A percentile compares a stretch with the other conserved stretches of the same genome.
These are phyloP conservation scores for Syncephalastrum racemosum DNA, from an alignment of 371 early-diverging fungal species.

Conservation along the genomic window DNA sequence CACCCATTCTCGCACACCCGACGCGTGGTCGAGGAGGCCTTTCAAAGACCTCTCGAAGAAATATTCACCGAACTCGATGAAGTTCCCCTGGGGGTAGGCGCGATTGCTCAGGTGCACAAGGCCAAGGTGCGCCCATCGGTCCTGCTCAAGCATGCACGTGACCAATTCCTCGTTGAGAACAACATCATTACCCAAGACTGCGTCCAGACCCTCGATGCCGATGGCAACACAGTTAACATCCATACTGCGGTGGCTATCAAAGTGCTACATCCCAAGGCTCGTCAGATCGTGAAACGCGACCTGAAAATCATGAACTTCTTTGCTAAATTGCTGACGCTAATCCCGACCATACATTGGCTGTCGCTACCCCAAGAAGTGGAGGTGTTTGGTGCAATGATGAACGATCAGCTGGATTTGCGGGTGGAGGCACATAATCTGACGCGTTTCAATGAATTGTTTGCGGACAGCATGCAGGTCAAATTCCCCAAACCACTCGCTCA, in stretches of 20 bases:
- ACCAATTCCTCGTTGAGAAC: constrained; percentile 20
- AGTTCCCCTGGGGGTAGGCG: constrained; percentile 89
- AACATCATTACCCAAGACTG: constrained; percentile 34
- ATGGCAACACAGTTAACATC: constrained; percentile 28
- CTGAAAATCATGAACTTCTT: constrained; percentile 75
- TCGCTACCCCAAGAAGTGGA: constrained; percentile 85
- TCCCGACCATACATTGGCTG: constrained; percentile 83
- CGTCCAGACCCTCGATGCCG: constrained; percentile 25
- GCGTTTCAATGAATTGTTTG: constrained; percentile 72
- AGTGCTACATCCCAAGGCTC: constrained; percentile 88
- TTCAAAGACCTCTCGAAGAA: constrained; percentile 64
- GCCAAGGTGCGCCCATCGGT: constrained; percentile 60
- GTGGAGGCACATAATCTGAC: constrained; percentile 79
- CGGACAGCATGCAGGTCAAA: constrained; percentile 44
- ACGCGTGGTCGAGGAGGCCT: constrained; percentile 59
- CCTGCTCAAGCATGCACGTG: constrained; percentile 25
- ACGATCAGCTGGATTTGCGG: constrained; percentile 84
- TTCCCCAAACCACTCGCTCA: constrained; percentile 74
- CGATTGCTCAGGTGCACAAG: constrained; percentile 92
- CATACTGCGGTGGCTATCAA: constrained; percentile 87
- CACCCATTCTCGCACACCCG: constrained; percentile 76
- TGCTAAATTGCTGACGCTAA: constrained; percentile 60
- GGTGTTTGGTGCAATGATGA: constrained; percentile 93
- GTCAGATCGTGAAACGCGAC: constrained; percentile 70
- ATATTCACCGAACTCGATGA: constrained; percentile 77